Evolutionary conservation across 495 filamentous ascomycete genomes (phyloP), one percentile per base, ranked within the genome.

Genomic region (Penicillium goetzii): DNA sequence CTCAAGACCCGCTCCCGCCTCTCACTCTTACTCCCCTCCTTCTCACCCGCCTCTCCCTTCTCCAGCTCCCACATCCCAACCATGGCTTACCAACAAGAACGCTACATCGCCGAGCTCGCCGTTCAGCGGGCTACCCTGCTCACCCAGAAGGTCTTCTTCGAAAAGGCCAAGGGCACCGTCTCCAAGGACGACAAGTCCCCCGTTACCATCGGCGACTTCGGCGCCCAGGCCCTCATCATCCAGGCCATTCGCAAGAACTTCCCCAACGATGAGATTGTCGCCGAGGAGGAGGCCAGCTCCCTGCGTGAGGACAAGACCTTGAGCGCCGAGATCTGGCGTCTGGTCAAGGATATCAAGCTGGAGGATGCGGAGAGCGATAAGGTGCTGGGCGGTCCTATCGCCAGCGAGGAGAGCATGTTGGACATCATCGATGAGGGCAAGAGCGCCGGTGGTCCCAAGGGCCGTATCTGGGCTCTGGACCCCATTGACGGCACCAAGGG

Each of bases 401-500:
- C 84, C 66, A 85, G 80, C 58, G 86, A 84, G 55, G 85, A 92
- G 54, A 84, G 82, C 34, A 93, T 99, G 95, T 75, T 98, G 62
- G 84, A 90, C 62, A 80, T 91, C 55, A 92, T 99, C 71, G 95
- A 97, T 78, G 78, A 81, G 53, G 95, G 95, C 43, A 89, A 89
- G 62, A 92, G 90, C 70, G 75, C 84, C 45, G 95, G 96, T 62
- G 95, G 95, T 21, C 65, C 81, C 51, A 85, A 84, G 67, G 95
- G 95, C 28, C 84, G 95, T 62, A 92, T 97, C 76, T 99, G 95
- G 95, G 91, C 95, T 21, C 83, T 99, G 52, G 95, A 99, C 77
- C 95, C 95, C 40, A 96, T 99, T 61, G 95, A 99, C 75, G 95
- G 95, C 50, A 99, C 95, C 59, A 95, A 96, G 76, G 95, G 95